Evolutionary conservation across 129 eudicot genomes (phyloP).

Genomic region (Lactuca saligna): DNA sequence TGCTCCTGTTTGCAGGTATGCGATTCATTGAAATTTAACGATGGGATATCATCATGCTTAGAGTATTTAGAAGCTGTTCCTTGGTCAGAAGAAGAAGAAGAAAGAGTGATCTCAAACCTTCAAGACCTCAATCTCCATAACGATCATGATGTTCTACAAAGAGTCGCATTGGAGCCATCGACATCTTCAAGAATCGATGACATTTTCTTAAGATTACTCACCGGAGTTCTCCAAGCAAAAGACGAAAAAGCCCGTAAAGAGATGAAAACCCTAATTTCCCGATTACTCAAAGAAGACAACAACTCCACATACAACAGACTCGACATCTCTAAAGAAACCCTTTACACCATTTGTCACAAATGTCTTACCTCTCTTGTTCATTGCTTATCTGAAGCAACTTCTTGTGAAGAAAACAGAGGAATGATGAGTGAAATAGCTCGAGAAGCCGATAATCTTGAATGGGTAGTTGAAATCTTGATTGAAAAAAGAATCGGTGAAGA

Average conservation of each 20-base stretch:
- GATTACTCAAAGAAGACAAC: constrained; percentile 63
- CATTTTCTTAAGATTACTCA: constrained; percentile 50
- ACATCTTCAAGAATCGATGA: constrained; percentile 67
- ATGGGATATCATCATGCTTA: constrained; percentile 70
- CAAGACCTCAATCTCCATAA: constrained; percentile 57
- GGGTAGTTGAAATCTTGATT: constrained; percentile 79
- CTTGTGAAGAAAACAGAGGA: constrained; percentile 55
- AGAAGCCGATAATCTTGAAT: constrained; percentile 88
- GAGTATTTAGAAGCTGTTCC: constrained; percentile 87
- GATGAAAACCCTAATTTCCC: constrained; percentile 66
- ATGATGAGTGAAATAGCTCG: constrained; percentile 80
- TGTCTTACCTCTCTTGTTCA: constrained; percentile 76
- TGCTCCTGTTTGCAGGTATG: constrained; percentile 53
- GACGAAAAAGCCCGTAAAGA: constrained; percentile 87
- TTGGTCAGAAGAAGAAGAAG: constrained; percentile 96
- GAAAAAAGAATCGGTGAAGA: constrained; percentile 65
- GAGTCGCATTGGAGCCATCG: constrained; percentile 65
- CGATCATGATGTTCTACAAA: constrained; percentile 49
- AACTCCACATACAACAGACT: constrained; percentile 21
- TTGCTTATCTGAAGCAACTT: constrained; percentile 71
- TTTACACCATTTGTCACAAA: constrained; percentile 68
- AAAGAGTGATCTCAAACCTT: constrained; percentile 54
- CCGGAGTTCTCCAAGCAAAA: constrained; percentile 68
- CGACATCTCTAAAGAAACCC: constrained; percentile 63
- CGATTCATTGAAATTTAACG: constrained; percentile 71